Evolutionary conservation across 768 basidiomycete genomes (phyloP).

Genomic region (Tylopilus subfusipes): DNA sequence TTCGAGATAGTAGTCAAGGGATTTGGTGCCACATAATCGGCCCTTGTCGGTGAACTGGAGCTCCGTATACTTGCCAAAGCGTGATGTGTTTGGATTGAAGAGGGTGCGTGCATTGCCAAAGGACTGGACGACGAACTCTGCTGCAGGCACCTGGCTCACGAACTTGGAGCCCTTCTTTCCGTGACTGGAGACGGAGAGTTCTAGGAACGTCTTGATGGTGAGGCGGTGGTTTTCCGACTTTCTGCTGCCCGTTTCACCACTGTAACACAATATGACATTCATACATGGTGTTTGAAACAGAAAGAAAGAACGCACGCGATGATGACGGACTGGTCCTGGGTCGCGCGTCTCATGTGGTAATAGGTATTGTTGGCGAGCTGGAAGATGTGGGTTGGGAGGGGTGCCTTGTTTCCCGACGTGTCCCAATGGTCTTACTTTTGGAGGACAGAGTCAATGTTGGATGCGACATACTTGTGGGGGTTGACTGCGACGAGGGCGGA

Average conservation of each 20-base stretch:
- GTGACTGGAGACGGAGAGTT: conserved; percentile 80
- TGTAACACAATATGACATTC: conserved; percentile 31
- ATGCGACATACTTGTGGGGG: conserved; percentile 85
- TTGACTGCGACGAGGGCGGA: conserved; percentile 82
- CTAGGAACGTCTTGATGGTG: conserved; percentile 90
- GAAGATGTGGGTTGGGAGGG: conserved; percentile 84
- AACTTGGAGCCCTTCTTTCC: conserved; percentile 96
- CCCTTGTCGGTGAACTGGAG: conserved; percentile 95
- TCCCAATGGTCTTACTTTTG: conserved; percentile 88
- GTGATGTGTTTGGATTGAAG: conserved; percentile 92
- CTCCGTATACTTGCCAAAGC: conserved; percentile 97
- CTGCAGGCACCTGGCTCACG: conserved; percentile 79
- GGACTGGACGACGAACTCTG: conserved; percentile 92
- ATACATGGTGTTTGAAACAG: background rate
- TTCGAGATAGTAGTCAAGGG: conserved; percentile 95
- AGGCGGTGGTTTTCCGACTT: conserved; percentile 90
- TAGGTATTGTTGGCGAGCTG: conserved; percentile 88
- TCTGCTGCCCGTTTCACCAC: conserved; percentile 90
- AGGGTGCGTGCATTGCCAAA: conserved; percentile 92
- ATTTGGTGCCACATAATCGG: conserved; percentile 84
- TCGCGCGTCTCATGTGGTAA: conserved; percentile 93
- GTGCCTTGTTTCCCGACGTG: conserved; percentile 56
- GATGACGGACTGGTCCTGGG: conserved; percentile 88
- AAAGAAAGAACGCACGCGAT: conserved; percentile 57
- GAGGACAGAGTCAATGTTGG: conserved; percentile 79